Evolutionary conservation across 2,329 filamentous ascomycete species (phyloP), one percentile per base, ranked within the genome.

Genomic region (Aspergillus pseudoterreus): DNA sequence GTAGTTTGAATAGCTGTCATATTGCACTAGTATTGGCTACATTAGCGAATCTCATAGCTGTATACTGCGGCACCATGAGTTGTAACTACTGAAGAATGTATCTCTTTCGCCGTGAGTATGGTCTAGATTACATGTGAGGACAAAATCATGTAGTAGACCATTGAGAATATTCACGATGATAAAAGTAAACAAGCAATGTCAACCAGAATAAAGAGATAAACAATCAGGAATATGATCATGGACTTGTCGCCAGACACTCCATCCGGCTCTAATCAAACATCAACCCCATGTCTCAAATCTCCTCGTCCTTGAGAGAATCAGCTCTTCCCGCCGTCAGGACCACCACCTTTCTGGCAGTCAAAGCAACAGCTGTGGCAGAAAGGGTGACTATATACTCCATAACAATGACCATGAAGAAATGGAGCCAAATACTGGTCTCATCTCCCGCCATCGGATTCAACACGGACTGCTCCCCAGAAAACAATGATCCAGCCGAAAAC

Each of bases 331-430:
- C 49, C 41, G 53, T 43, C 33, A 52, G n/a, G 48, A 46, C 38
- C 41, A 55, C 30, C 38, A 57, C 53, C 43, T 43, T 57, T 33
- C 52, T 53, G 15, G 54, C 45, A 24, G 45, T 52, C 49, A 57
- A 46, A 15, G 53, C 54, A 21, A 57, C 49, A 33, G 52, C 54
- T 10, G 49, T 47, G 2, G 54, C 39, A 19, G 54, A 55, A 1
- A 57, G 52, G 9, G 47, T 47, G 15, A 44, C 52, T 14, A 55
- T 45, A 55, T 57, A 57, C 30, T 57, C 54, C 54, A 57, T 57
- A 17, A 57, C 46, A 52, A 57, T 47, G 24, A 57, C 54, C 54
- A 57, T 57, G 22, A 57, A 35, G 12, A 57, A 57, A 55, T 57
- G 52, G 11, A 57, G 33, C 54, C 54, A 57, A 27, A 55, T 33